phyloP scores from a whole-genome alignment of 169 alveolate species.

The Eimeria praecox region DNA sequence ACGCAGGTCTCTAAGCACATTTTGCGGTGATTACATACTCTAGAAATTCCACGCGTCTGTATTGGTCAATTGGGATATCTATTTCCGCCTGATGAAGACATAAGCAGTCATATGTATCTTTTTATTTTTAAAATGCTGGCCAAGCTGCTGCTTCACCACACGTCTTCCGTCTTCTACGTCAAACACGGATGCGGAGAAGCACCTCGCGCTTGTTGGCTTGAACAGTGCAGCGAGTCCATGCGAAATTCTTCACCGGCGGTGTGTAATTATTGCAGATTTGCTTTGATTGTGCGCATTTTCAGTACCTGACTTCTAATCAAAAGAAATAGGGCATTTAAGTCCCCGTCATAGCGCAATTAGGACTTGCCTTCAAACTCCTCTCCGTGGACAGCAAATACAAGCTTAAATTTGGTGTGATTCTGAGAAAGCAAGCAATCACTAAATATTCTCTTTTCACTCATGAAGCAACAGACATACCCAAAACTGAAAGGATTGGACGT shows the following conservation, averaged over 20 bases:
- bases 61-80: conserved; percentile 66
- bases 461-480: conserved; percentile 46
- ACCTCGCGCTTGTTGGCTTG: conserved; percentile 72
- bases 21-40: conserved; percentile 38
- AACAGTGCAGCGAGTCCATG: conserved; percentile 80
- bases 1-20: background rate
- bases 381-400: conserved; percentile 75
- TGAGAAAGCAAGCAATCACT: background rate
- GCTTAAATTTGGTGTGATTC: conserved; percentile 75
- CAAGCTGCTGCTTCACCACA: conserved; percentile 12
- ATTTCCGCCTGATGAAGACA: conserved; percentile 65
- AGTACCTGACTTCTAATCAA: conserved; percentile 77
- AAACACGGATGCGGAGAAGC: conserved; percentile 78
- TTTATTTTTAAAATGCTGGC: background rate
- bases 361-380: conserved; percentile 79
- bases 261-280: background rate
- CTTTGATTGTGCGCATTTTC: background rate
- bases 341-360: background rate
- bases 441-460: background rate
- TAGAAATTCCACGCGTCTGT: conserved; percentile 78
- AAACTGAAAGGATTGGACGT: conserved; percentile 74
- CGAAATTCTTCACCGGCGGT: conserved; percentile 63
- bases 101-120: background rate
- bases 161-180: conserved; percentile 81
- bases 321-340: background rate